Base-by-base conservation (phyloP, 179 eudicot genomes). In the Beta lomatogona region DNA sequence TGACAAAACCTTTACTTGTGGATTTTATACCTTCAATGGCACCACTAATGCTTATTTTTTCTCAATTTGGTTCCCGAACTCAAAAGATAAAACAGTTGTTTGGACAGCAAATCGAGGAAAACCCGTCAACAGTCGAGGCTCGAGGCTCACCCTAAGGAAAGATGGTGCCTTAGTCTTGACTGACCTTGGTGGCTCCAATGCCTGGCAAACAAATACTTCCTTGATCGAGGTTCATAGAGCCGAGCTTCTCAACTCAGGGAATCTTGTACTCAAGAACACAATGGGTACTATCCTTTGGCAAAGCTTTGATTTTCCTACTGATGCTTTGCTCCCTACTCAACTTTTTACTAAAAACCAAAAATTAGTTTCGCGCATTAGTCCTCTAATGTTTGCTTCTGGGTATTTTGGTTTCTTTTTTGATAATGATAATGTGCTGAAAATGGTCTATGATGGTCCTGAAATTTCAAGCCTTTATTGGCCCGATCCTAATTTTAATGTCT, bases 391-490 rank as follows among this genome's bases (percentile, higher is more conserved):
- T 46, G 80, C 73, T 44, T 83, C 94, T 10, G 97, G 97, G 59
- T 88, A 82, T 60, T 92, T 67, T 45, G 88, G 69, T 50, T 82
- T 89, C 10, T 82, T 77, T 67, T 93, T 88, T 52, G 91, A 87
- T 59, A 88, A 70, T 78, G 89, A 89, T 79, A 91, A 89, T 78
- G 91, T 90, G 50, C 77, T 91, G 70, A 84, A 13, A 55, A 9
- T 92, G 83, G 44, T 89, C 6, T 91, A 90, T 57, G 85, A 89
- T 78, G 92, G 91, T 25, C 93, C 97, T 31, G 90, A 91, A 48
- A 83, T 86, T 12, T 76, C 90, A 0, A 89, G 91, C 72, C 21
- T 79, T 15, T 91, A 88, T 73, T 93, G 97, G 94, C 97, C 97
- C 21, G 45, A 82, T 67, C 74, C 80, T 54, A 63, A 28, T n/a